Percentiles rank a stretch among this genome's conserved stretches.
These are phyloP conservation scores for Rhodotorula sp. DNA, from an alignment of 1,284 basidiomycete genomes.

Conservation along the genomic window DNA sequence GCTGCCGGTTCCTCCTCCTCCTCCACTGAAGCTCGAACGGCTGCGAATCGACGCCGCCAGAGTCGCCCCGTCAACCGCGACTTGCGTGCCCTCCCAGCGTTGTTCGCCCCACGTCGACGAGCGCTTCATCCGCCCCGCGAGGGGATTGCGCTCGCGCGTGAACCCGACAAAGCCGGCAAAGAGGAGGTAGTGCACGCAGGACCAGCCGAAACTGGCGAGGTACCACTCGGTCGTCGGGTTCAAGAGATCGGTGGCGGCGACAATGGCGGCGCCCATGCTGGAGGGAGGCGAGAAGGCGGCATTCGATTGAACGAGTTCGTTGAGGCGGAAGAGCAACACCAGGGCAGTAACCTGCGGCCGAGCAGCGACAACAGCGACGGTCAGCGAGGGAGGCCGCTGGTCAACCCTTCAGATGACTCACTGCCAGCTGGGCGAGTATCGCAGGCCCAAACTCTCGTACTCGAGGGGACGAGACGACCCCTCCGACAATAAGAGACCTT, in stretches of 20 bases:
- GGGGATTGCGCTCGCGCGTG: conserved; percentile 3
- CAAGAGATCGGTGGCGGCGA: background rate
- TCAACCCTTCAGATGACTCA: background rate
- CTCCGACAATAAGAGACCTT: conserved; percentile 1
- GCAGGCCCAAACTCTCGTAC: conserved; percentile 4
- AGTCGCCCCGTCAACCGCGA: background rate
- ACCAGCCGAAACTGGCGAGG: conserved; percentile 18
- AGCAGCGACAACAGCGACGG: background rate
- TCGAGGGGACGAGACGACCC: background rate
- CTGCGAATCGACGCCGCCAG: background rate
- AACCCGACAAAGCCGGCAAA: conserved; percentile 8
- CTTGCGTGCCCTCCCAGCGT: conserved; percentile 18
- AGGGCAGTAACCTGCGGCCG: conserved; percentile 18
- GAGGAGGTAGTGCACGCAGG: conserved; percentile 20
- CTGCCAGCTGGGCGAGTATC: conserved; percentile 15
- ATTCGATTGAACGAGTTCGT: conserved; percentile 22
- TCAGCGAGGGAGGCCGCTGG: no score
- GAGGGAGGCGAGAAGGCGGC: background rate
- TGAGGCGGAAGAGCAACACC: conserved; percentile 31
- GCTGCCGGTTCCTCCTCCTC: background rate
- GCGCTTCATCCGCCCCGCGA: background rate
- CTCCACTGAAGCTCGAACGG: background rate
- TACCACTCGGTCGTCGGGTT: conserved; percentile 25
- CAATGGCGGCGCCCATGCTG: no score
- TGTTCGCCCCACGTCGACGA: conserved; percentile 2